Conservation (phyloP, 331 rosid genomes). For the Prunus yedoensis region DNA sequence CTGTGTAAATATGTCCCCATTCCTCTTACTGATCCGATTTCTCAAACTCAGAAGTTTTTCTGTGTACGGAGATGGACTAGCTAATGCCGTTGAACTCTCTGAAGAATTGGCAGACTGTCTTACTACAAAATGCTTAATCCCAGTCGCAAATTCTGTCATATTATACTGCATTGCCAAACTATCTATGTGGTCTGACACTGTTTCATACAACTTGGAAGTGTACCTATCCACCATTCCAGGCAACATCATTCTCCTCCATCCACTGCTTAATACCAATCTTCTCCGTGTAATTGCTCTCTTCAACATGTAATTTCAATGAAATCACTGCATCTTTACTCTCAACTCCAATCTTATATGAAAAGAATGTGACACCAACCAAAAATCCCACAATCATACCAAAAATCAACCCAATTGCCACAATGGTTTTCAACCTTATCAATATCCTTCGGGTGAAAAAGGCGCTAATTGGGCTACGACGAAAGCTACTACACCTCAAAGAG, state of each 20-base stretch:
- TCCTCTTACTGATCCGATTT: slow-evolving; percentile 53
- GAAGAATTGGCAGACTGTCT: slow-evolving; percentile 48
- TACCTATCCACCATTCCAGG: slow-evolving; percentile 83
- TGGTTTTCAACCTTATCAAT: slow-evolving; percentile 59
- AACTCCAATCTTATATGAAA: slow-evolving; percentile 88
- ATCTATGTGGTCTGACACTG: slow-evolving; percentile 82
- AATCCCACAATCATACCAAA: slow-evolving; percentile 79
- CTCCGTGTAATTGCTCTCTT: slow-evolving; percentile 84
- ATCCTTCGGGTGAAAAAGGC: slow-evolving; percentile 70
- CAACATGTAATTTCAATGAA: slow-evolving; percentile 73
- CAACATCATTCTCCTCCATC: slow-evolving; percentile 96
- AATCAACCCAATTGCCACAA: slow-evolving; percentile 80
- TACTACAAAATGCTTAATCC: slow-evolving; percentile 77
- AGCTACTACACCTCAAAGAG: slow-evolving; percentile 65
- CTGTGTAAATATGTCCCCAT: slow-evolving; percentile 71
- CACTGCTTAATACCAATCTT: slow-evolving; percentile 76
- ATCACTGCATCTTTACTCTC: slow-evolving; percentile 95
- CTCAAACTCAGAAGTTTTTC: slow-evolving; percentile 77
- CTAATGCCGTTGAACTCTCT: slow-evolving; percentile 33
- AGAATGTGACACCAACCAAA: slow-evolving; percentile 62
- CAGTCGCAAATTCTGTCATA: slow-evolving; percentile 76
- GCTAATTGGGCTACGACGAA: slow-evolving; percentile 59
- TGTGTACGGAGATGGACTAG: slow-evolving; percentile 53
- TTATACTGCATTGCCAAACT: slow-evolving; percentile 87
- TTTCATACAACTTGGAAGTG: slow-evolving; percentile 67